phyloP scores from a whole-genome alignment of 1,284 basidiomycete species.

The Hortiboletus rubellus region DNA sequence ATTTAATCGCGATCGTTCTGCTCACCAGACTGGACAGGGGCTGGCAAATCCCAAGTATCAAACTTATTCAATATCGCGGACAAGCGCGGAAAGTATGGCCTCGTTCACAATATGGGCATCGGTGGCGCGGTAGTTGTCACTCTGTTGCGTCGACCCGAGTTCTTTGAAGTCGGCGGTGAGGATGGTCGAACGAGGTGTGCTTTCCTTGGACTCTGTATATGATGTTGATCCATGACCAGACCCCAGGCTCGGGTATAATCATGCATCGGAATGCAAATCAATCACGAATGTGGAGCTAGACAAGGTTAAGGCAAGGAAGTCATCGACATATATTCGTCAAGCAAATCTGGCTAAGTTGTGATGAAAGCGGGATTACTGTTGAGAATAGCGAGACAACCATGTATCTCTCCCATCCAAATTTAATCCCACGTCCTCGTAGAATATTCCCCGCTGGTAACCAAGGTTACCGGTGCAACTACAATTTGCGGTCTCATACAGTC shows the following conservation, averaged over 20 bases:
- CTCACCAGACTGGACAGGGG: slow-evolving; percentile 45
- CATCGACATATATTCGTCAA: slow-evolving; percentile 39
- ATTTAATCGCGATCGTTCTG: not conserved
- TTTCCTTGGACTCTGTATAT: not conserved
- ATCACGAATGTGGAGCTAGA: slow-evolving; percentile 63
- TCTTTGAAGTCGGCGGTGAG: slow-evolving; percentile 56
- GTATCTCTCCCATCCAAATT: no score
- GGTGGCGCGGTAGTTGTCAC: slow-evolving; percentile 43
- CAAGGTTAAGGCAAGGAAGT: slow-evolving; percentile 68
- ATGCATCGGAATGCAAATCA: slow-evolving; percentile 63
- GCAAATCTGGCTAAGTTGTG: slow-evolving; percentile 36
- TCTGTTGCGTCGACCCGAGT: slow-evolving; percentile 69
- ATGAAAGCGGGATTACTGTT: not conserved
- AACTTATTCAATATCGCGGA: slow-evolving; percentile 64
- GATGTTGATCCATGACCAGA: no score
- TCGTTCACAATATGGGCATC: slow-evolving; percentile 81
- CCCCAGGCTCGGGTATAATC: slow-evolving; percentile 73
- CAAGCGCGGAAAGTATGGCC: slow-evolving; percentile 70
- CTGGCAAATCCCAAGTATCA: slow-evolving; percentile 75
- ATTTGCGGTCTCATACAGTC: no score
- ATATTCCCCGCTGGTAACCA: no score
- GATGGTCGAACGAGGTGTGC: slow-evolving; percentile 65
- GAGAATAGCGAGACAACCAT: not conserved
- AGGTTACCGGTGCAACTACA: no score
- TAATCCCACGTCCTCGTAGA: not conserved